phyloP scores from a whole-genome alignment of 2,329 filamentous ascomycete species.

The Colletotrichum costaricense region DNA sequence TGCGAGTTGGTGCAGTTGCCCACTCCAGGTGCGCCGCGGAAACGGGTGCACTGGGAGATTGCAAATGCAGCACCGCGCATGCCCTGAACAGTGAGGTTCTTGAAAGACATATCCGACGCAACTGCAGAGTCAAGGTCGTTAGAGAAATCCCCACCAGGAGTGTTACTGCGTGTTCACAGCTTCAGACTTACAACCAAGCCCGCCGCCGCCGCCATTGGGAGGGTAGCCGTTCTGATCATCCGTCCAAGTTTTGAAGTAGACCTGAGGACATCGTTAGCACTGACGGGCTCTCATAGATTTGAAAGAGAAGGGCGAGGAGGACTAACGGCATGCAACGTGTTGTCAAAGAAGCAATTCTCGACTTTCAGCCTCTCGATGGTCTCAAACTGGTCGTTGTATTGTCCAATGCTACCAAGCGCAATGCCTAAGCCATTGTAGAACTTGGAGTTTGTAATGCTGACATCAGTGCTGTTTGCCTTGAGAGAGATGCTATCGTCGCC shows the following conservation, averaged over 20 bases:
- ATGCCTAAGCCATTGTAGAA: conserved; percentile 56
- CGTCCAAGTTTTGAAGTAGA: conserved; percentile 62
- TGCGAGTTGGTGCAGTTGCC: conserved; percentile 47
- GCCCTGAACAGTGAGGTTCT: conserved; percentile 26
- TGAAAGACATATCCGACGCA: conserved; percentile 18
- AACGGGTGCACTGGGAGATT: conserved; percentile 46
- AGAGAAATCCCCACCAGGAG: no score
- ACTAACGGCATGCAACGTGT: conserved; percentile 49
- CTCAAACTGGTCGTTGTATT: conserved; percentile 56
- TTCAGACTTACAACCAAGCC: conserved; percentile 50
- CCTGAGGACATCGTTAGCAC: conserved; percentile 54
- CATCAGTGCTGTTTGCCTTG: conserved; percentile 41
- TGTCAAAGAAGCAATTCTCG: conserved; percentile 50
- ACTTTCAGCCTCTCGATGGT: conserved; percentile 54
- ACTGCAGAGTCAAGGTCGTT: neutral
- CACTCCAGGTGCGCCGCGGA: conserved; percentile 42
- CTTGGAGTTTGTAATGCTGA: conserved; percentile 49
- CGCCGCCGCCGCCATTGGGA: conserved; percentile 62
- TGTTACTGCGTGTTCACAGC: neutral
- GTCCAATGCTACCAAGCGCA: conserved; percentile 60
- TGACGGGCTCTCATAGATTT: conserved; percentile 52
- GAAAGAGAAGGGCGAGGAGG: conserved; percentile 42
- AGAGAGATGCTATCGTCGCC: conserved; percentile 41
- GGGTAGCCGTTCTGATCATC: conserved; percentile 55
- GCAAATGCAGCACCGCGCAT: conserved; percentile 41